These are phyloP conservation scores for Borovskyia barvae DNA, from an alignment of 208 protist genomes.

Conservation along the genomic window DNA sequence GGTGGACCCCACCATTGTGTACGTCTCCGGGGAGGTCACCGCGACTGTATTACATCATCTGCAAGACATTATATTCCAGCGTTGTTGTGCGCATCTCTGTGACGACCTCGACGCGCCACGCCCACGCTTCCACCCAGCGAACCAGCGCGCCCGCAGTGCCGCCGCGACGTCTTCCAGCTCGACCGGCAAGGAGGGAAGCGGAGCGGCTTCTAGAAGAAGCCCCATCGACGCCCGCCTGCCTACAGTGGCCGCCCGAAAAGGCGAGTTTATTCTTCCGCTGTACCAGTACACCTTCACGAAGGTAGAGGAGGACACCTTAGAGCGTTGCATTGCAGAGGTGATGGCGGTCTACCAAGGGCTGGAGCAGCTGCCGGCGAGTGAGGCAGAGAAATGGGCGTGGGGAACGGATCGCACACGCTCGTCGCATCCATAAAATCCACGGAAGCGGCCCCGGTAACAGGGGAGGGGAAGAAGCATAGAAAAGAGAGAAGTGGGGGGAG, in stretches of 20 bases:
- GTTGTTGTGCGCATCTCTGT: conserved; percentile 32
- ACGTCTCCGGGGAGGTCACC: conserved; percentile 38
- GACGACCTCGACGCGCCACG: conserved; percentile 18
- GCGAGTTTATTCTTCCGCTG: conserved; percentile 42
- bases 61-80: conserved; percentile 43
- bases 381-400: conserved; percentile 20
- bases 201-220: too few species aligned
- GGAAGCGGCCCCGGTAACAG: too few species aligned
- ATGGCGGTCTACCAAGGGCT: conserved; percentile 33
- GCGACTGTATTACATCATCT: conserved; percentile 41
- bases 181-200: too few species aligned
- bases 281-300: conserved; percentile 41
- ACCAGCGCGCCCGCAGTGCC: not conserved
- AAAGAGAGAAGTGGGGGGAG: too few species aligned
- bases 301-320: conserved; percentile 43
- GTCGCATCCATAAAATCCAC: too few species aligned
- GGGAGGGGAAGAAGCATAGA: too few species aligned
- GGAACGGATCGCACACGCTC: too few species aligned
- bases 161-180: not conserved
- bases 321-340: conserved; percentile 46
- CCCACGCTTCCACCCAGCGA: conserved; percentile 11
- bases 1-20: conserved; percentile 47
- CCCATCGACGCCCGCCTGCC: too few species aligned
- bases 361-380: conserved; percentile 19
- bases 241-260: too few species aligned